Conservation (phyloP, 2,329 filamentous ascomycete species). For the Chaetomium strumarium region DNA sequence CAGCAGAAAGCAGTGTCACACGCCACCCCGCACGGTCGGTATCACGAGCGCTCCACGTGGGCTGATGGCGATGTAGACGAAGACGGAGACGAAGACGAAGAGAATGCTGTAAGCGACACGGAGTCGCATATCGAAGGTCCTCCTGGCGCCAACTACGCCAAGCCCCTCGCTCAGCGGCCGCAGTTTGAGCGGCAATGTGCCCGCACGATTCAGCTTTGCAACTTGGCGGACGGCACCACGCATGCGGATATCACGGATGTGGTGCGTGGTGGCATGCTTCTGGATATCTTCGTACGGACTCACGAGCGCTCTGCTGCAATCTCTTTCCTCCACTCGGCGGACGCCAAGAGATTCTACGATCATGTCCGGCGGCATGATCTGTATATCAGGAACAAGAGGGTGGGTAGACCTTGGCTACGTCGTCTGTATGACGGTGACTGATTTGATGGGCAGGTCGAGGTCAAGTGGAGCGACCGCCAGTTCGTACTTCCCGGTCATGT, state of each 20-base stretch:
- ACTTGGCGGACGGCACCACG: slow-evolving; percentile 56
- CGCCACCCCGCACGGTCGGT: neutral
- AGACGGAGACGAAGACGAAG: slow-evolving; percentile 17
- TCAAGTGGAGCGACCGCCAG: slow-evolving; percentile 66
- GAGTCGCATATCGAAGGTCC: slow-evolving; percentile 16
- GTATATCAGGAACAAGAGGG: slow-evolving; percentile 62
- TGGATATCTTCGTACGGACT: slow-evolving; percentile 60
- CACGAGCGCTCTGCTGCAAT: slow-evolving; percentile 57
- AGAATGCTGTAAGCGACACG: slow-evolving; percentile 14
- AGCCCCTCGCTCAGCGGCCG: slow-evolving; percentile 19
- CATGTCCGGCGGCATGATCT: slow-evolving; percentile 60
- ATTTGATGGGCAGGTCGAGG: slow-evolving; percentile 48
- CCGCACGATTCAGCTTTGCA: slow-evolving; percentile 57
- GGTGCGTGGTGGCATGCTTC: slow-evolving; percentile 63
- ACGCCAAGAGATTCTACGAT: slow-evolving; percentile 59
- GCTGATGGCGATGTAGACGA: slow-evolving; percentile 20
- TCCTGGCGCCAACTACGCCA: slow-evolving; percentile 17
- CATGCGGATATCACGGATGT: slow-evolving; percentile 59
- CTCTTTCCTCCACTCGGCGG: slow-evolving; percentile 61
- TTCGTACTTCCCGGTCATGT: slow-evolving; percentile 60
- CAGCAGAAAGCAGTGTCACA: slow-evolving; percentile 1
- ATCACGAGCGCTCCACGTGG: slow-evolving; percentile 17
- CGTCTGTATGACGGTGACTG: neutral
- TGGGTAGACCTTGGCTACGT: slow-evolving; percentile 35
- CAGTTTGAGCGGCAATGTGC: slow-evolving; percentile 35